These are phyloP conservation scores for Calonectria crousiana DNA, from an alignment of 2,329 filamentous ascomycete species.

Conservation along the genomic window DNA sequence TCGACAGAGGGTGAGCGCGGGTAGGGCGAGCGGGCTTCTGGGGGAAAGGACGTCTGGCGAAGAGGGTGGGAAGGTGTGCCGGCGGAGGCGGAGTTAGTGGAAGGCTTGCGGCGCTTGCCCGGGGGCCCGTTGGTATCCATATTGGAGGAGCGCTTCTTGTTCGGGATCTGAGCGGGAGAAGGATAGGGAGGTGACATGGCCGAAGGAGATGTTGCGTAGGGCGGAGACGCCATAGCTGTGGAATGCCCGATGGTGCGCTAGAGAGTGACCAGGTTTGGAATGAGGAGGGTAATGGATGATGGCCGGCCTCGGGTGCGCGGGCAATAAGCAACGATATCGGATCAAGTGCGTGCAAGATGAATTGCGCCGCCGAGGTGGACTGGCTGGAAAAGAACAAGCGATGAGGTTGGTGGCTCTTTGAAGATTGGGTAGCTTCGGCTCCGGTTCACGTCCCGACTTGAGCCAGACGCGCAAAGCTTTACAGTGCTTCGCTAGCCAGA, in stretches of 20 bases:
- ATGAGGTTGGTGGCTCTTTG: background rate
- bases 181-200: slow-evolving; percentile 68
- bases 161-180: slow-evolving; percentile 61
- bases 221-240: slow-evolving; percentile 67
- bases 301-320: background rate
- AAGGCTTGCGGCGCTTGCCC: slow-evolving; percentile 79
- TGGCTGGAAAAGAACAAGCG: background rate
- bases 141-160: slow-evolving; percentile 72
- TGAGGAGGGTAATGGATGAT: background rate
- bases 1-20: slow-evolving; percentile 76
- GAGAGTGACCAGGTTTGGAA: background rate
- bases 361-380: background rate
- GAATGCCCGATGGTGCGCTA: background rate
- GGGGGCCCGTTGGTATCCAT: slow-evolving; percentile 64
- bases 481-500: background rate
- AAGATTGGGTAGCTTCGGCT: background rate
- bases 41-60: slow-evolving; percentile 85
- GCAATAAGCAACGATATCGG: background rate
- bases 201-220: slow-evolving; percentile 61
- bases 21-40: slow-evolving; percentile 68
- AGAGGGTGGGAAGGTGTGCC: slow-evolving; percentile 71
- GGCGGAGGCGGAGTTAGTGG: slow-evolving; percentile 58
- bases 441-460: background rate
- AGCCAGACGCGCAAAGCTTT: slow-evolving; percentile 1
- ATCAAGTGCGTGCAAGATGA: background rate